These are phyloP conservation scores for Erigeron canadensis DNA, from an alignment of 129 eudicot genomes.

Conservation along the genomic window DNA sequence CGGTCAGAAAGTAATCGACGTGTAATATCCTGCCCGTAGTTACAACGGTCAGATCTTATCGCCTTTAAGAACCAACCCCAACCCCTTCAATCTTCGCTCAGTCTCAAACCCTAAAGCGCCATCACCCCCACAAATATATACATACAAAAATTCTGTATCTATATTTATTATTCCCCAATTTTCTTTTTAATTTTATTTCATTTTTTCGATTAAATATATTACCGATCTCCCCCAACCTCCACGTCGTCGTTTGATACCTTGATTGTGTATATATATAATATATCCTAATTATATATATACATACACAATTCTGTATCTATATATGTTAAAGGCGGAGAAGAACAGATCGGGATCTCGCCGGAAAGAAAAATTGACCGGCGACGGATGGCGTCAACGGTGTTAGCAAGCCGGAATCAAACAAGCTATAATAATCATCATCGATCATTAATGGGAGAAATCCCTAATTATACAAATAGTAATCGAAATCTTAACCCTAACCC, in stretches of 20 bases:
- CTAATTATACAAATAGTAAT: slow-evolving; percentile 43
- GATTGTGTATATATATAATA: no score
- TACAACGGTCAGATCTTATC: slow-evolving; percentile 74
- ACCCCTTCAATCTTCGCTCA: slow-evolving; percentile 72
- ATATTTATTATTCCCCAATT: neutral
- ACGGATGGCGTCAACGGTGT: slow-evolving; percentile 75
- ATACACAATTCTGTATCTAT: neutral
- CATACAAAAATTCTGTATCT: neutral
- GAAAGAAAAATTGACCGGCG: slow-evolving; percentile 26
- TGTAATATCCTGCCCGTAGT: slow-evolving; percentile 43
- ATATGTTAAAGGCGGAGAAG: slow-evolving; percentile 40
- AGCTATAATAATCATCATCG: slow-evolving; percentile 54
- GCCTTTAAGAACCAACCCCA: slow-evolving; percentile 76
- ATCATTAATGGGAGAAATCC: slow-evolving; percentile 76
- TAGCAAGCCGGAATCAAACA: slow-evolving; percentile 72
- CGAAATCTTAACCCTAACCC: slow-evolving; percentile 62
- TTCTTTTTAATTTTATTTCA: neutral
- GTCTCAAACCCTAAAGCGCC: slow-evolving; percentile 64
- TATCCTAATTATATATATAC: no score
- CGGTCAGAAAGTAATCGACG: slow-evolving; percentile 29
- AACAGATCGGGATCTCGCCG: slow-evolving; percentile 34
- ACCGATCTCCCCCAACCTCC: slow-evolving; percentile 12
- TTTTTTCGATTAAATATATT: slow-evolving; percentile 14
- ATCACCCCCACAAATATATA: slow-evolving; percentile 25
- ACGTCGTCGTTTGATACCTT: slow-evolving; percentile 9